Conservation (phyloP, 179 eudicot genomes). For the Dionaea muscipula region DNA sequence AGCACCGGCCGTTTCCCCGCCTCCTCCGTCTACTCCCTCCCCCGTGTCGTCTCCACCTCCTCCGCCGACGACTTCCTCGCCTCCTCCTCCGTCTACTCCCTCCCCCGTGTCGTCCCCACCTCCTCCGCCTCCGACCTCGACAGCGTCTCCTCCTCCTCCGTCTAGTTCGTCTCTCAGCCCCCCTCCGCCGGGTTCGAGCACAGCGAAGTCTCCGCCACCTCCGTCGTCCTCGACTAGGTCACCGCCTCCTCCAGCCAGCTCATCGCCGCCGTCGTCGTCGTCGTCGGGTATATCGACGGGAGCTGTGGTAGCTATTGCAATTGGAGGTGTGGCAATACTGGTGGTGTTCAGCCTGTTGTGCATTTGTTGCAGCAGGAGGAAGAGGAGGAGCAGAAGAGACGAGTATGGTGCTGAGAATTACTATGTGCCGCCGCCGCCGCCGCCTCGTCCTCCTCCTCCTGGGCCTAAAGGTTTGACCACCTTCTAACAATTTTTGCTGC, state of each 20-base stretch:
- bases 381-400: slow-evolving; percentile 19
- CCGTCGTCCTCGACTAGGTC: no score
- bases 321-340: slow-evolving; percentile 24
- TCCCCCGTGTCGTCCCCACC: slow-evolving; percentile 10
- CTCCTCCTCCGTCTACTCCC: not conserved
- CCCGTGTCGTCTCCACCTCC: slow-evolving; percentile 12
- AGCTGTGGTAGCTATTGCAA: slow-evolving; percentile 17
- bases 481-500: no score
- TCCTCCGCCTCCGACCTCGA: slow-evolving; percentile 11
- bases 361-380: slow-evolving; percentile 18
- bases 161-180: no score
- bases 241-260: no score
- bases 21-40: slow-evolving; percentile 11
- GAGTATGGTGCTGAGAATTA: slow-evolving; percentile 19
- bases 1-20: slow-evolving; percentile 11
- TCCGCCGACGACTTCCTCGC: slow-evolving; percentile 4
- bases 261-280: slow-evolving; percentile 8
- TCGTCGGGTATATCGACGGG: slow-evolving; percentile 9
- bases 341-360: slow-evolving; percentile 20
- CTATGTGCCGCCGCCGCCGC: slow-evolving; percentile 12
- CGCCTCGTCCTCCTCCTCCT: slow-evolving; percentile 3
- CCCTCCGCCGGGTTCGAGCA: slow-evolving; percentile 9
- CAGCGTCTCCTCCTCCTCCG: slow-evolving; percentile 10
- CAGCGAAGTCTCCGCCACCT: slow-evolving; percentile 11
- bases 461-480: slow-evolving; percentile 8